These are phyloP conservation scores for Calonectria multiphialidica DNA, from an alignment of 2,329 filamentous ascomycete genomes.

Conservation along the genomic window DNA sequence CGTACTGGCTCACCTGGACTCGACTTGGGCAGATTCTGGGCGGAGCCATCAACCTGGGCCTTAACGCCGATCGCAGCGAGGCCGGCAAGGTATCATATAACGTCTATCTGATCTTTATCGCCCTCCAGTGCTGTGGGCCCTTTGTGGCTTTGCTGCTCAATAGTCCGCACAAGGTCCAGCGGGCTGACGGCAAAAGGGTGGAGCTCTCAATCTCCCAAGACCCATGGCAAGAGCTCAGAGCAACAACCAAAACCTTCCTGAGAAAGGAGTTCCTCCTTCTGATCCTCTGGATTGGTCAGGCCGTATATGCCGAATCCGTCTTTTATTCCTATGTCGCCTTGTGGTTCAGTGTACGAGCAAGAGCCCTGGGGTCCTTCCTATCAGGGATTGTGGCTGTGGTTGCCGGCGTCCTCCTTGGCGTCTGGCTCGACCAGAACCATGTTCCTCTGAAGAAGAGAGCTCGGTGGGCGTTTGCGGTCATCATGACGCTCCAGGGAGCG, in stretches of 20 bases:
- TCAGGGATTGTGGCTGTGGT: conserved; percentile 74
- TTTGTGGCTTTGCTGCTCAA: conserved; percentile 71
- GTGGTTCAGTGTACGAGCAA: conserved; percentile 75
- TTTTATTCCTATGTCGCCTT: conserved; percentile 57
- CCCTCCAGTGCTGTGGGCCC: conserved; percentile 71
- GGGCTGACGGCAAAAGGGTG: conserved; percentile 71
- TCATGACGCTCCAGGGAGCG: conserved; percentile 69
- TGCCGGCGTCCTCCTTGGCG: conserved; percentile 71
- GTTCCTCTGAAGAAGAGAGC: conserved; percentile 65
- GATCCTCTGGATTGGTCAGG: conserved; percentile 73
- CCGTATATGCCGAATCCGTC: conserved; percentile 74
- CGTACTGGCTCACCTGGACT: conserved; percentile 72
- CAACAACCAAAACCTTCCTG: conserved; percentile 68
- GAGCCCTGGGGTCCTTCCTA: conserved; percentile 72
- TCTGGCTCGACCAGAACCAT: conserved; percentile 67
- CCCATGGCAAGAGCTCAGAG: conserved; percentile 68
- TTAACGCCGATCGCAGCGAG: conserved; percentile 66
- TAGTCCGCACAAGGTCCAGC: conserved; percentile 68
- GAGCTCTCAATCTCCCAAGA: conserved; percentile 65
- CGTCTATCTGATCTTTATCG: conserved; percentile 76
- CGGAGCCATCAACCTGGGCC: conserved; percentile 74
- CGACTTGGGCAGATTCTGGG: conserved; percentile 67
- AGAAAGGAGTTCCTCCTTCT: conserved; percentile 71
- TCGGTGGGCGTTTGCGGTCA: conserved; percentile 63
- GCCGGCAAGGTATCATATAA: conserved; percentile 74